Conservation (phyloP, 352 stramenopile species). For the Globisporangium splendens region DNA sequence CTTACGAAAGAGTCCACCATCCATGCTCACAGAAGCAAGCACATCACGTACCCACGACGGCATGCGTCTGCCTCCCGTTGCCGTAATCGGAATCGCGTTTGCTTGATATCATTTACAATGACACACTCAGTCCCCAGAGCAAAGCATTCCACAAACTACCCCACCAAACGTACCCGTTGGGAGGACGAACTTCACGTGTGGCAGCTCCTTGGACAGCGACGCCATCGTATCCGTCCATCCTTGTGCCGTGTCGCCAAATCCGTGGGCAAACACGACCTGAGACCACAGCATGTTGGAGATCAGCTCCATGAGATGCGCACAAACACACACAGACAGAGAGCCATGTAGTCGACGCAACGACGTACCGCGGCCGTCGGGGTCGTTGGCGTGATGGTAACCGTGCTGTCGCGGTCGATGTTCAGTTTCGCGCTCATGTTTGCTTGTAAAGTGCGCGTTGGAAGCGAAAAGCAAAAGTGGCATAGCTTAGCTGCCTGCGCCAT, state of each 20-base stretch:
- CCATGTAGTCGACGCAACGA: neutral
- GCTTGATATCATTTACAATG: conserved; percentile 28
- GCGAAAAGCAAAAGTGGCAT: too few species aligned
- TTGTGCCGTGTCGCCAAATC: conserved; percentile 90
- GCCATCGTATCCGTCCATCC: conserved; percentile 74
- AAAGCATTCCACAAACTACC: too few species aligned
- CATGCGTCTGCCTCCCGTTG: conserved; percentile 95
- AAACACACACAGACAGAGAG: neutral
- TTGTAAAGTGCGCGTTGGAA: neutral
- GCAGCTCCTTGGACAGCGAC: conserved; percentile 45
- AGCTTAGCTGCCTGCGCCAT: too few species aligned
- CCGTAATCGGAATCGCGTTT: conserved; percentile 88
- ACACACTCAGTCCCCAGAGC: neutral
- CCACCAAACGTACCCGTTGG: conserved; percentile 39
- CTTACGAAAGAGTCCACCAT: neutral
- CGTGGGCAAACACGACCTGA: conserved; percentile 83
- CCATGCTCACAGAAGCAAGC: conserved; percentile 3
- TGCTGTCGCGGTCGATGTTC: conserved; percentile 18
- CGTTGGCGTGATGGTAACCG: conserved; percentile 23
- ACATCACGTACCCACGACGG: conserved; percentile 84
- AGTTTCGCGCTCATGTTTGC: conserved; percentile 10
- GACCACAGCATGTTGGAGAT: too few species aligned
- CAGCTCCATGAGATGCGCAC: neutral
- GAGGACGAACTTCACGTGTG: conserved; percentile 77
- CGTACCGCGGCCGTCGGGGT: conserved; percentile 19